A percentile compares a stretch with the other conserved stretches of the same genome.
Evolutionary conservation across 2,329 filamentous ascomycete species (phyloP).

Genomic region (Sporothrix pallida): DNA sequence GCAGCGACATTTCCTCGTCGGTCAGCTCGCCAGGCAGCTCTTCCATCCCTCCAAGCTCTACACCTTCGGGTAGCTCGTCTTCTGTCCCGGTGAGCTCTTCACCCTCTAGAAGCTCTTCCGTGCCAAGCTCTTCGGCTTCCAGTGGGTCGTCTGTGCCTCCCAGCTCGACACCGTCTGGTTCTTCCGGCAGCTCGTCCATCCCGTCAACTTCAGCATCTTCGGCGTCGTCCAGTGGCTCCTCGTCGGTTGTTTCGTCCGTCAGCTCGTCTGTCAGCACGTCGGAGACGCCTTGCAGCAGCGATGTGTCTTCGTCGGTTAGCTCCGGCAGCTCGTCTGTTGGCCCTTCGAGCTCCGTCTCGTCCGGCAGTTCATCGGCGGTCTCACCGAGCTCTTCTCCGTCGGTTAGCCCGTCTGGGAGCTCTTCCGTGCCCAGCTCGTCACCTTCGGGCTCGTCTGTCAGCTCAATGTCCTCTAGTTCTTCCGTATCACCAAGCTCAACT

Average conservation of each 20-base stretch:
- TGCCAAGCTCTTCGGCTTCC: no score
- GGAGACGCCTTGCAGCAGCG: conserved; percentile 1
- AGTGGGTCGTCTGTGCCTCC: neutral
- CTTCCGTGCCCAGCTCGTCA: neutral
- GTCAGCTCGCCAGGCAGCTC: neutral
- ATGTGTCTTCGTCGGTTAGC: neutral
- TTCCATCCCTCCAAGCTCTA: no score
- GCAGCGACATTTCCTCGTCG: no score
- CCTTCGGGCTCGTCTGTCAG: neutral
- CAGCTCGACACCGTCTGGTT: no score
- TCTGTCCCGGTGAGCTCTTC: no score
- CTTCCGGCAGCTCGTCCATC: no score
- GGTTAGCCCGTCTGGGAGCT: neutral
- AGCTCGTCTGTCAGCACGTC: neutral
- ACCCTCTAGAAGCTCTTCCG: no score
- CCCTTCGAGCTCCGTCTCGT: neutral
- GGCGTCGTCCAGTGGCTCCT: no score
- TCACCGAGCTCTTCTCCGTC: neutral
- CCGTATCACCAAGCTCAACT: conserved; percentile 1
- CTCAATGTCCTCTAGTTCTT: neutral
- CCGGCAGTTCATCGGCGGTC: no score
- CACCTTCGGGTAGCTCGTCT: no score
- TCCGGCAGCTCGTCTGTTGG: neutral
- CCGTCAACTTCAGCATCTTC: no score
- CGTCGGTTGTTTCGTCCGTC: neutral